Evolutionary conservation across 2,329 filamentous ascomycete species (phyloP), one percentile per base, ranked within the genome.

Genomic region (Orbilia oligospora): DNA sequence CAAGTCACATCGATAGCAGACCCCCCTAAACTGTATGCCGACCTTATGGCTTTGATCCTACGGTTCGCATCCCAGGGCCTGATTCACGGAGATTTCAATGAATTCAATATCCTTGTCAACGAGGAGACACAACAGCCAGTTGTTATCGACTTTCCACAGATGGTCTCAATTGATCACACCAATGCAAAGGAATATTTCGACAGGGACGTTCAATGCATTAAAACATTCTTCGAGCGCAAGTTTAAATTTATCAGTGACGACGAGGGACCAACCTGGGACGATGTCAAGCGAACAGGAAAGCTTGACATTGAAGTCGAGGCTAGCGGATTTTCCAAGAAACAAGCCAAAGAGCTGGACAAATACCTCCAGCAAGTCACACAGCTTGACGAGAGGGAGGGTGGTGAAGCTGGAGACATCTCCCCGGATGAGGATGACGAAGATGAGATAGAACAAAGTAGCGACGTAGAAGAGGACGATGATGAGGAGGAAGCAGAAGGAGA

Each of bases 131-230:
- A 83, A 38, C 82, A 84, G 20, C 96, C 96, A 0, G 89, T 97
- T 68, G 86, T 99, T 55, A 99, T 99, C 82, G 97, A 99, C 86
- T 99, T 99, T 83, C 96, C 96, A 0, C 96, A 99, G 84, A 98
- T 97, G 92, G 90, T 99, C 1, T 98, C 95, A 0, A 93, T 97
- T 84, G 93, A 97, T 81, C 96, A 99, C 83, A 85, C 87, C 41
- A 97, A 99, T 83, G 97, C 96, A 18, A 92, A 97, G 83, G 97
- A 94, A 89, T 98, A 99, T 85, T 99, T 99, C 84, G 93, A 98
- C 83, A 91, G 96, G 80, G 96, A 99, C 82, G 94, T 99, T 14
- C 90, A 93, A 80, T 99, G 97, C 85, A 91, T 99, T 82, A 98
- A 97, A 86, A 90, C 92, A 36, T 99, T 97, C 84, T 99, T 99